Conservation (phyloP, 495 filamentous ascomycete genomes). For the Xylaria intraflava region DNA sequence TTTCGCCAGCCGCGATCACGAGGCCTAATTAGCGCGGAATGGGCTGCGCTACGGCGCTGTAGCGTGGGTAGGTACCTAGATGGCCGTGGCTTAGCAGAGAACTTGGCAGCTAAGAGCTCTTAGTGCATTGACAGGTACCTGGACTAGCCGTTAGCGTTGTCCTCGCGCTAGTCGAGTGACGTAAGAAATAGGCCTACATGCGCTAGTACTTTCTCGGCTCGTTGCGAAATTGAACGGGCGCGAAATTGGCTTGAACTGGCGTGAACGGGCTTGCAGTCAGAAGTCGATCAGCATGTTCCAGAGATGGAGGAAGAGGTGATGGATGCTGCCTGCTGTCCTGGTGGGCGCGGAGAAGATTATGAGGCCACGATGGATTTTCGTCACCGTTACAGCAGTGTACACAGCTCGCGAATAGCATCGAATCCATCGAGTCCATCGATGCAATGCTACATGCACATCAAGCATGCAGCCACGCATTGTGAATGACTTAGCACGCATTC, state of each 20-base stretch:
- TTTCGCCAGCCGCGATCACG: neutral
- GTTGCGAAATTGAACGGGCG: neutral
- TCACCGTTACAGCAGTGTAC: neutral
- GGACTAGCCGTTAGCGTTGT: too few relatives aligned
- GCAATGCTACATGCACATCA: neutral
- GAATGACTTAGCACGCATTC: neutral
- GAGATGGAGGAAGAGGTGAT: neutral
- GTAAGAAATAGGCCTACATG: too few relatives aligned
- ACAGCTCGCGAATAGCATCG: slow-evolving; percentile 1
- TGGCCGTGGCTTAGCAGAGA: too few relatives aligned
- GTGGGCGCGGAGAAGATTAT: neutral
- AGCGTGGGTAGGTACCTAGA: neutral
- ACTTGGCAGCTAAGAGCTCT: too few relatives aligned
- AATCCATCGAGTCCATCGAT: neutral
- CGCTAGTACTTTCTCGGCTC: neutral
- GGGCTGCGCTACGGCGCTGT: too few relatives aligned
- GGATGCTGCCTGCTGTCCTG: neutral
- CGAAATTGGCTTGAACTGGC: too few relatives aligned
- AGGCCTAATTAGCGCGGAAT: neutral
- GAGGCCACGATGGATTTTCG: neutral
- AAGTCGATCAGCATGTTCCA: neutral
- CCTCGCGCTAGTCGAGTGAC: too few relatives aligned
- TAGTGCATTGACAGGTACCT: too few relatives aligned
- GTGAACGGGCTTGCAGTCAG: too few relatives aligned
- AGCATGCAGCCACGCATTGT: neutral